Evolutionary conservation across 345 rosid species (phyloP).

Genomic region (Hypericum androsaemum): DNA sequence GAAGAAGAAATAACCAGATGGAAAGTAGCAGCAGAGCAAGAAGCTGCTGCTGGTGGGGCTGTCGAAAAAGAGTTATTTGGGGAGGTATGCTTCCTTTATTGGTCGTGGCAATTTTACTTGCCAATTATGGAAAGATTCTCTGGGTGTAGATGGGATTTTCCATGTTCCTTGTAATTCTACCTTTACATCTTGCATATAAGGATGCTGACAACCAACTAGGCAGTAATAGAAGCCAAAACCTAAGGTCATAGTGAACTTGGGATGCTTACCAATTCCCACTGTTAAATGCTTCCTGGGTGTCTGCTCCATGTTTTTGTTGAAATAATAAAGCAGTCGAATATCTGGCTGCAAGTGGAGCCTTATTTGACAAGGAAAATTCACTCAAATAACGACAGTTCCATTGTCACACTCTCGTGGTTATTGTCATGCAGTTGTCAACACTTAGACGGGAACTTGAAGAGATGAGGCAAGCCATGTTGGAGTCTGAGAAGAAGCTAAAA

Average conservation of each 20-base stretch:
- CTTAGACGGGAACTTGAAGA: constrained; percentile 84
- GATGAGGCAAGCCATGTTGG: constrained; percentile 56
- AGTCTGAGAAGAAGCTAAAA: constrained; percentile 81
- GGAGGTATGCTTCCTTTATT: constrained; percentile 38
- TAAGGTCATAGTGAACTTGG: too few relatives aligned
- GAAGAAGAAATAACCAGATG: constrained; percentile 98
- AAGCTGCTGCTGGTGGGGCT: constrained; percentile 91
- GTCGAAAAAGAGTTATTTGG: not conserved
- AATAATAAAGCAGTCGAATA: too few relatives aligned
- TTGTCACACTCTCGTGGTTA: constrained; percentile 8
- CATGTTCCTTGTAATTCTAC: too few relatives aligned
- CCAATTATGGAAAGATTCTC: not conserved
- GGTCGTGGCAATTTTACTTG: not conserved
- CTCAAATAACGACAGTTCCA: too few relatives aligned
- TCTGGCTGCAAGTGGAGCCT: not conserved
- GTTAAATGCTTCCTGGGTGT: too few relatives aligned
- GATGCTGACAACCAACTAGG: too few relatives aligned
- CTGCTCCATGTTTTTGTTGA: too few relatives aligned
- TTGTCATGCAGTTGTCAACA: constrained; percentile 42
- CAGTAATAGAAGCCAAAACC: too few relatives aligned
- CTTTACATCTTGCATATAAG: too few relatives aligned
- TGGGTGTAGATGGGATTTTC: not conserved
- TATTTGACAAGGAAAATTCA: too few relatives aligned
- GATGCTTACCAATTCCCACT: too few relatives aligned
- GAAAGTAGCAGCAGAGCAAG: constrained; percentile 99